Base-by-base conservation (phyloP, 768 basidiomycete species). In the Trametes villosa region DNA sequence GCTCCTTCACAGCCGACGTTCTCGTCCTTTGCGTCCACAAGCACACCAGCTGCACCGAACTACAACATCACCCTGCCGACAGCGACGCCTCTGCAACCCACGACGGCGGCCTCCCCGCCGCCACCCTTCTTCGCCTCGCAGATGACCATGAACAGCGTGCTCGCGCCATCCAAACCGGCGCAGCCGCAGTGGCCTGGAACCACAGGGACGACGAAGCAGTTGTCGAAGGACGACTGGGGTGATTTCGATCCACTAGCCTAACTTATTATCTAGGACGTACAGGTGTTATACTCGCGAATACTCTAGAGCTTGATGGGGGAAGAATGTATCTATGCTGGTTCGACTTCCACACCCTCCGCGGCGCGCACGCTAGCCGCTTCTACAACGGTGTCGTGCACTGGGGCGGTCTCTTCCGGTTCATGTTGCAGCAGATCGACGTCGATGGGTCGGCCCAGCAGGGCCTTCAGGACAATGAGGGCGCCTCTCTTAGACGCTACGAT, bases 211-310 rank as follows among this genome's bases (percentile, higher is more conserved):
- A 71, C 78, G 17, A 85, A 85, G 63, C 81, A 78, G 47, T 65
- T 81, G 15, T 81, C 85, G 31, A 88, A 87, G 66, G 81, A 86
- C 64, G 86, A 86, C 60, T 92, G 89, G 88, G 85, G 84, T 24
- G 92, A 91, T 70, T 94, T 94, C 69, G 92, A 94, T 76, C 92
- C 92, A 13, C 75, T 91, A 45, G 79, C 83, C 51, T 89, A 74
- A 63, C 30, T 40, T 51, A 54, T 56, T 9, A 36, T 52, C 30
- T 36, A 22, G 49, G 34, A 24, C 13, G 7, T 40, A 22, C 24
- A 36, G 15, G 33, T 56, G 40, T 59, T 61, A 22, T 65, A 36
- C 20, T 40, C 31, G 49, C 50, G 57, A 41, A 65, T 45, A 53
- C 59, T 56, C 46, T 62, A 42, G 59, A 65, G 52, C 29, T 40